Evolutionary conservation across 768 basidiomycete species (phyloP).

Genomic region (Leccinum uliginosum): DNA sequence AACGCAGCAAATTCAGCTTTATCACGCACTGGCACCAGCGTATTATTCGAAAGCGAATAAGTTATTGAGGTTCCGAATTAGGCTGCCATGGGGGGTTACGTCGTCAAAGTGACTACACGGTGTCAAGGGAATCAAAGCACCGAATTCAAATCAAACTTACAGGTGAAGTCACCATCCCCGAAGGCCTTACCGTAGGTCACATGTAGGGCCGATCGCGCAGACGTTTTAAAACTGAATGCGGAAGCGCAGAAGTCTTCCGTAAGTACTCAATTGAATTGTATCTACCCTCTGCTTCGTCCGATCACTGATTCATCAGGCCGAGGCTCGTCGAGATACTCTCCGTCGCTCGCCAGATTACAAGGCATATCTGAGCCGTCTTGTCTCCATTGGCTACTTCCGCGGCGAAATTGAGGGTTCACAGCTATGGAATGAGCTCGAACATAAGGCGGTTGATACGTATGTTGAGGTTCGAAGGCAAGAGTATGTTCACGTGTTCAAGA

Average conservation of each 20-base stretch:
- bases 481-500: constrained; percentile 41
- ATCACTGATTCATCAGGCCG: constrained; percentile 36
- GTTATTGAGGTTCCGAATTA: not conserved
- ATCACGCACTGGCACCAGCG: not conserved
- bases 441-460: constrained; percentile 65
- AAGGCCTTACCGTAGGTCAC: too few species aligned
- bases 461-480: constrained; percentile 57
- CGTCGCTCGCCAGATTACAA: constrained; percentile 62
- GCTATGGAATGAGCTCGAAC: constrained; percentile 70
- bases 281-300: not conserved
- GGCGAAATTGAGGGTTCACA: constrained; percentile 73
- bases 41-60: not conserved
- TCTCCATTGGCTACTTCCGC: constrained; percentile 69
- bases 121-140: too few species aligned
- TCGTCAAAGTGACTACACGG: not conserved
- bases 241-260: constrained; percentile 48
- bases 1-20: not conserved
- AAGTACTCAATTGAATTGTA: constrained; percentile 16
- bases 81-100: not conserved
- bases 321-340: constrained; percentile 66
- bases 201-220: too few species aligned
- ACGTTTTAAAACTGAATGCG: constrained; percentile 30
- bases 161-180: too few species aligned
- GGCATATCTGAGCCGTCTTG: constrained; percentile 66
- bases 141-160: too few species aligned